Evolutionary conservation across 495 filamentous ascomycete species (phyloP).

Genomic region (Podospora conica): DNA sequence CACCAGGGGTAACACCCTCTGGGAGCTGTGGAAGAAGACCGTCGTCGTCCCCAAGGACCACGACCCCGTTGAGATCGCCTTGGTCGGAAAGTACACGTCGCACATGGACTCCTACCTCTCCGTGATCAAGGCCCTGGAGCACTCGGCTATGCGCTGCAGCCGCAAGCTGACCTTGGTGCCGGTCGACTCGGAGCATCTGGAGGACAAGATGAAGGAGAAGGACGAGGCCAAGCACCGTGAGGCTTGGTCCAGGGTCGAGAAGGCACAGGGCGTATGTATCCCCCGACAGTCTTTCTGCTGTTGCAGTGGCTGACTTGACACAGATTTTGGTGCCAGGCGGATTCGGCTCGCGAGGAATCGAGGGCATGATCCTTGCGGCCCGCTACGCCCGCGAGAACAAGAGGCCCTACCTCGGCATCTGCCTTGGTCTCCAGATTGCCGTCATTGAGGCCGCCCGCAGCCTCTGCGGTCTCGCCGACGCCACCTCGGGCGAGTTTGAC

Average conservation of each 20-base stretch:
- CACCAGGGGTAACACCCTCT: constrained; percentile 25
- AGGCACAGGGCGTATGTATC: constrained; percentile 15
- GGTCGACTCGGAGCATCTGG: constrained; percentile 81
- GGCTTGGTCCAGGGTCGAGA: constrained; percentile 69
- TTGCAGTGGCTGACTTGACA: neutral
- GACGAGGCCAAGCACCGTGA: constrained; percentile 75
- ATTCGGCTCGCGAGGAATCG: constrained; percentile 74
- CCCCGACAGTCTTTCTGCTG: neutral
- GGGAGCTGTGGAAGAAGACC: constrained; percentile 65
- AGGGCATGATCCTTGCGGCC: constrained; percentile 81
- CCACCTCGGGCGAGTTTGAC: constrained; percentile 62
- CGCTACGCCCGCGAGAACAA: constrained; percentile 79
- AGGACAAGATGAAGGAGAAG: constrained; percentile 48
- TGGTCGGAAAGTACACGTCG: constrained; percentile 87
- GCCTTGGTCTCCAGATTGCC: constrained; percentile 90
- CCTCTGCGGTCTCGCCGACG: constrained; percentile 54
- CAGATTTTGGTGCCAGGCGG: constrained; percentile 61
- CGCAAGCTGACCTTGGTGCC: constrained; percentile 74
- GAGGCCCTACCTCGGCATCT: constrained; percentile 82
- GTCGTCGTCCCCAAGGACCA: constrained; percentile 46
- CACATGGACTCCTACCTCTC: constrained; percentile 75
- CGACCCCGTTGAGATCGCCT: constrained; percentile 68
- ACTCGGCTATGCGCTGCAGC: constrained; percentile 79
- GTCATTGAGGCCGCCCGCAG: constrained; percentile 85
- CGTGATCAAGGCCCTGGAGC: constrained; percentile 80